Percentiles rank a stretch among this genome's conserved stretches.
Evolutionary conservation across 108 stramenopile genomes (phyloP).

Genomic region (Conticribra weissflogii): DNA sequence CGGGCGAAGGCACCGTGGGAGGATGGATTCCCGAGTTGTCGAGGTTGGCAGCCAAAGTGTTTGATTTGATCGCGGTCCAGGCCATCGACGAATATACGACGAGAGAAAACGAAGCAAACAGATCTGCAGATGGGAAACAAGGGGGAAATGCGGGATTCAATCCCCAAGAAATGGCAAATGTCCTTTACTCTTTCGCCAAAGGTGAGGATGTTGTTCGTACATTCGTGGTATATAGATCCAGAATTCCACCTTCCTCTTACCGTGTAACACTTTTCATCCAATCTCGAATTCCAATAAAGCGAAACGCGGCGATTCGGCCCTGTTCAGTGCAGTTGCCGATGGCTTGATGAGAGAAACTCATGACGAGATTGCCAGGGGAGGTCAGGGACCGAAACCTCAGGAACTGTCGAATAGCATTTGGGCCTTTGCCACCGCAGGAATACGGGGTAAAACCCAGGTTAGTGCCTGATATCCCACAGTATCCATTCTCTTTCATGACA

Average conservation of each 20-base stretch:
- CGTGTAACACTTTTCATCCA: no score
- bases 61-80: slow-evolving; percentile 64
- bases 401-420: slow-evolving; percentile 80
- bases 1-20: slow-evolving; percentile 10
- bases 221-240: no score
- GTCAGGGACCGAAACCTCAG: slow-evolving; percentile 36
- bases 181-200: slow-evolving; percentile 72
- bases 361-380: slow-evolving; percentile 11
- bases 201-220: no score
- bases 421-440: slow-evolving; percentile 78
- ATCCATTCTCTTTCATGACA: neutral
- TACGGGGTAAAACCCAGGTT: slow-evolving; percentile 37
- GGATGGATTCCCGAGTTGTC: slow-evolving; percentile 78
- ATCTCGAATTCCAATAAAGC: no score
- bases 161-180: slow-evolving; percentile 70
- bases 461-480: neutral
- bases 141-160: slow-evolving; percentile 11
- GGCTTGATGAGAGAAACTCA: slow-evolving; percentile 50
- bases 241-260: no score
- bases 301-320: slow-evolving; percentile 46
- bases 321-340: slow-evolving; percentile 53
- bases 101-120: neutral
- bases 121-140: neutral
- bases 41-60: slow-evolving; percentile 57
- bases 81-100: slow-evolving; percentile 31